Conservation (phyloP, 495 filamentous ascomycete species). For the Trichocladium uniseriatum region DNA sequence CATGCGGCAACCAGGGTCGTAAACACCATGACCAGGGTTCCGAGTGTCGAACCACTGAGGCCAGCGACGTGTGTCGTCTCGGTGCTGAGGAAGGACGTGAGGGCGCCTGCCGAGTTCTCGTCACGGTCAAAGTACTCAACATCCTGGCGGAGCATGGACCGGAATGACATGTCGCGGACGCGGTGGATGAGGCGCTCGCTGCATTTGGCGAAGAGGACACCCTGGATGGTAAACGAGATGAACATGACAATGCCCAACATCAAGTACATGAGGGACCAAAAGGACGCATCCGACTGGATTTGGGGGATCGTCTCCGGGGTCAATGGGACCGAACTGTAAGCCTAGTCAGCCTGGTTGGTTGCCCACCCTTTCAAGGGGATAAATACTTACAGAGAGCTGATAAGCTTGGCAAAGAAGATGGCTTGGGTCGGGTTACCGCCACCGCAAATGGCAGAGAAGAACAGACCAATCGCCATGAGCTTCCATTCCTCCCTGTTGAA, state of each 20-base stretch:
- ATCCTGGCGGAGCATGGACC: constrained; percentile 81
- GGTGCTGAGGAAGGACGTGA: constrained; percentile 80
- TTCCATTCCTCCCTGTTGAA: constrained; percentile 73
- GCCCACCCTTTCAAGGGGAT: neutral
- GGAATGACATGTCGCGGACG: constrained; percentile 70
- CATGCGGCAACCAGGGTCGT: constrained; percentile 66
- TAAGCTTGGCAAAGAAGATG: constrained; percentile 84
- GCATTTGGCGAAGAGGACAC: constrained; percentile 67
- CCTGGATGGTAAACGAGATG: constrained; percentile 57
- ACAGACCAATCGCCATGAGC: constrained; percentile 66
- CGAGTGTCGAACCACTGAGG: constrained; percentile 71
- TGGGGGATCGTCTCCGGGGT: constrained; percentile 25
- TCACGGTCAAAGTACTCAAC: constrained; percentile 81
- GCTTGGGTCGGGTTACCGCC: constrained; percentile 78
- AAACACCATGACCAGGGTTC: constrained; percentile 64
- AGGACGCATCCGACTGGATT: constrained; percentile 61
- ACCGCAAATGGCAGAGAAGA: constrained; percentile 73
- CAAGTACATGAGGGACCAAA: constrained; percentile 91
- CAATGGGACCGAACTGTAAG: constrained; percentile 27
- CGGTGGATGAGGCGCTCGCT: constrained; percentile 73
- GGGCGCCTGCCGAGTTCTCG: constrained; percentile 70
- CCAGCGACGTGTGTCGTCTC: constrained; percentile 77
- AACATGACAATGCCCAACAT: constrained; percentile 80
- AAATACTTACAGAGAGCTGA: constrained; percentile 41
- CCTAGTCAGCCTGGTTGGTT: constrained; percentile 14